A percentile compares a stretch with the other conserved stretches of the same genome.
Conservation (phyloP, 108 stramenopile genomes). For the Nitzschia sp. region DNA sequence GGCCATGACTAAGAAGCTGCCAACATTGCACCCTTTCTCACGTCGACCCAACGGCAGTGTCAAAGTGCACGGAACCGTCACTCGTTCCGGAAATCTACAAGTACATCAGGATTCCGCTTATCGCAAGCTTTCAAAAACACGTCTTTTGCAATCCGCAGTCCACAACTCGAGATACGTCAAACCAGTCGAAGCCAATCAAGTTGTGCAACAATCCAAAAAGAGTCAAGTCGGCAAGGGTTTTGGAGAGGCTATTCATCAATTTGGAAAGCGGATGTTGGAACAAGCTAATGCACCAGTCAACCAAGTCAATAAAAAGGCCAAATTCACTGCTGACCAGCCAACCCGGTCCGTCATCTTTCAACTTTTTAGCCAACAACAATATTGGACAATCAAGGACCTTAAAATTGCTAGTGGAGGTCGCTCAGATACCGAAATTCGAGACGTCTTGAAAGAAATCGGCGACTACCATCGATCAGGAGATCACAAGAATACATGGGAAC, state of each 20-base stretch:
- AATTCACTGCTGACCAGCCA: conserved; percentile 52
- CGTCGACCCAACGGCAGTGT: conserved; percentile 63
- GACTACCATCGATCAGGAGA: conserved; percentile 81
- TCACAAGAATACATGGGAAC: conserved; percentile 69
- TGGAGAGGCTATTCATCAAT: conserved; percentile 72
- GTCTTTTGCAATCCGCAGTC: conserved; percentile 64
- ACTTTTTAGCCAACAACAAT: conserved; percentile 65
- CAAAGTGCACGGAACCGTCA: conserved; percentile 67
- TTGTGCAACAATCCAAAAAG: conserved; percentile 39
- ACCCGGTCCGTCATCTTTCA: conserved; percentile 72
- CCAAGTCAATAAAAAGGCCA: conserved; percentile 37
- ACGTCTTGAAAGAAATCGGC: conserved; percentile 69
- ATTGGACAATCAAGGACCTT: conserved; percentile 79
- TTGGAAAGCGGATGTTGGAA: conserved; percentile 68
- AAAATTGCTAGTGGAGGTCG: conserved; percentile 50
- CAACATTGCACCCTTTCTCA: conserved; percentile 74
- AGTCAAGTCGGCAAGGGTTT: conserved; percentile 50
- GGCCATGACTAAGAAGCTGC: conserved; percentile 82
- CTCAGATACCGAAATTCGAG: conserved; percentile 72
- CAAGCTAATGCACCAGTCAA: conserved; percentile 9
- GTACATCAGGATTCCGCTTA: conserved; percentile 64
- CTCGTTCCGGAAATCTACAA: conserved; percentile 73
- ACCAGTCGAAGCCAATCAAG: conserved; percentile 62
- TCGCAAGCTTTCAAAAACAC: conserved; percentile 60
- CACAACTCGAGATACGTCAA: conserved; percentile 81